Evolutionary conservation across 208 protist species (phyloP), one percentile per base, ranked within the genome.

Genomic region (Trypanosoma platydactyli): DNA sequence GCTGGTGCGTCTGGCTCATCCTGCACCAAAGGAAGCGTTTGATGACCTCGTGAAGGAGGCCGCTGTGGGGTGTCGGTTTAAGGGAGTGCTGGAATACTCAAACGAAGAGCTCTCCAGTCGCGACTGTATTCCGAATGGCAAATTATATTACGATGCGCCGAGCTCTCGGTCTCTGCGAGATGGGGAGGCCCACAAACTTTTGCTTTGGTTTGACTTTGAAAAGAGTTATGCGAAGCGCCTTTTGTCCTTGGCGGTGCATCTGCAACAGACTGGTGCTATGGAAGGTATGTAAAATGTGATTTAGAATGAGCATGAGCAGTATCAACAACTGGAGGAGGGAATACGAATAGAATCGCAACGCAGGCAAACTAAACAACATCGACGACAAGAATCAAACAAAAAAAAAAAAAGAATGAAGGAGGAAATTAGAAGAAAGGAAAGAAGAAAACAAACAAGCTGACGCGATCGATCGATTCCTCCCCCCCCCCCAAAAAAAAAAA

Each of bases 21-120:
- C 71, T 25, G 81, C 94, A 22, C 75, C 89, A 7, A 98, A 97
- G 48, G 91, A 99, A 42, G 62, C 97, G 18, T 95, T 99, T 64
- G 96, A 97, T 57, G 72, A 64, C 16, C 71, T 82, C 13, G 55
- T 99, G 24, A 95, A 97, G 72, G 68, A 41, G 3, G 91, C 94
- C 7, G 53, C 71, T 15, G 9, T 11, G 33, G 41, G 13, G 38
- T 60, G 61, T 44, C 41, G 29, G 33, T 62, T 68, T 16, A 95
- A 97, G 69, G 96, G 94, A 65, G 55, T 71, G 44, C 55, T 99
- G 15, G 84, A 66, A 16, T 59, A 66, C 52, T 71, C 56, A 22
- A 57, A 54, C 5, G 63, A 64, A 29, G 66, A 67, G 18, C 53
- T 85, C 33, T 64, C 85, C 52, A 88, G 79, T 57, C 50, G 63